These are phyloP conservation scores for Ustilago trichophora DNA, from an alignment of 1,284 basidiomycete species.

Conservation along the genomic window DNA sequence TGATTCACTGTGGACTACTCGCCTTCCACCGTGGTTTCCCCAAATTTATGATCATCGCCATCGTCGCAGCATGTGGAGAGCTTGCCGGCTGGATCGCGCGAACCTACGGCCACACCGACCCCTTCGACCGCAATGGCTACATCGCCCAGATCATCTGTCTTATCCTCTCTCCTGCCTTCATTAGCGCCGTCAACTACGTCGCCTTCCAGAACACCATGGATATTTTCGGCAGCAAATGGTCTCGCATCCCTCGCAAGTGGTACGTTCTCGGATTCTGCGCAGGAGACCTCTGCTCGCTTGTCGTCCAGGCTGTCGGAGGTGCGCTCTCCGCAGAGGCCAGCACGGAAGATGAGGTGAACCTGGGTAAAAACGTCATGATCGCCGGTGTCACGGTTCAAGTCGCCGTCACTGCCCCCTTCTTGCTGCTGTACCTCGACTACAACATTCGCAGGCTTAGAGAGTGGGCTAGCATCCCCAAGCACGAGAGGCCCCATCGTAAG, in stretches of 20 bases:
- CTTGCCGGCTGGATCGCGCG: conserved; percentile 37
- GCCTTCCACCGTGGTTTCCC: conserved; percentile 22
- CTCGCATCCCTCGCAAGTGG: conserved; percentile 37
- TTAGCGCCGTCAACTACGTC: conserved; percentile 48
- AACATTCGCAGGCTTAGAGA: conserved; percentile 34
- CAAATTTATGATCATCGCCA: conserved; percentile 35
- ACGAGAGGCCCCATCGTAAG: conserved; percentile 13
- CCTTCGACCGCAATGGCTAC: conserved; percentile 40
- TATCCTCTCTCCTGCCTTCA: conserved; percentile 46
- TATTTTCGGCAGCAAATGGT: conserved; percentile 39
- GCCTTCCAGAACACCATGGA: conserved; percentile 44
- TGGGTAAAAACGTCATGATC: conserved; percentile 38
- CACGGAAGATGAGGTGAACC: conserved; percentile 6
- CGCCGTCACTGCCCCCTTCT: conserved; percentile 38
- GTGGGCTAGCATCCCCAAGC: conserved; percentile 17
- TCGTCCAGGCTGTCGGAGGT: conserved; percentile 43
- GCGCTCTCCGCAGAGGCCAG: conserved; percentile 30
- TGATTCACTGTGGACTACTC: conserved; percentile 25
- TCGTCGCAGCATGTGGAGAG: conserved; percentile 35
- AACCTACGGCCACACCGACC: conserved; percentile 21
- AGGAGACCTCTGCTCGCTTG: conserved; percentile 39
- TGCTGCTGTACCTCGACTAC: conserved; percentile 42
- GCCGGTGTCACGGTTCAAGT: conserved; percentile 45
- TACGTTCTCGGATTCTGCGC: conserved; percentile 40
- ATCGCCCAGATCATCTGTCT: conserved; percentile 47